Percentiles rank a stretch among this genome's conserved stretches.
These are phyloP conservation scores for Peniophora sp. DNA, from an alignment of 1,284 basidiomycete genomes.

Conservation along the genomic window DNA sequence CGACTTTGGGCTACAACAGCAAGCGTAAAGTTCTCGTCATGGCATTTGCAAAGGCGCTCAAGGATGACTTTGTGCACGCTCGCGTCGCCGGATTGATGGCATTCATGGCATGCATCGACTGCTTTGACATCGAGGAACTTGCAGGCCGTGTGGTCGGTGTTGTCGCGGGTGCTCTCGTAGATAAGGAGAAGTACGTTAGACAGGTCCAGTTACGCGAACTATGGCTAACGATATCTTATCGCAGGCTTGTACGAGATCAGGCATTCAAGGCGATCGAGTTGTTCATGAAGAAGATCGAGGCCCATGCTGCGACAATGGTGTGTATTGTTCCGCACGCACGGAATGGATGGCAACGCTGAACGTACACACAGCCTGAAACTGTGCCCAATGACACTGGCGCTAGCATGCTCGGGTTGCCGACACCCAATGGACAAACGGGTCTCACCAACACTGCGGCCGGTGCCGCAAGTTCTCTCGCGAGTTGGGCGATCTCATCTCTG, in stretches of 20 bases:
- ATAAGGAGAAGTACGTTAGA: conserved; percentile 76
- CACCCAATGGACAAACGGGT: conserved; percentile 36
- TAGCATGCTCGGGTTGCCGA: conserved; percentile 7
- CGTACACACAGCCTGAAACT: conserved; percentile 57
- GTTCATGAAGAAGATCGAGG: conserved; percentile 80
- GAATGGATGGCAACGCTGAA: neutral
- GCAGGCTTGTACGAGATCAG: conserved; percentile 84
- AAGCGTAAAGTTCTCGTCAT: conserved; percentile 94
- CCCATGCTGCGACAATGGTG: conserved; percentile 75
- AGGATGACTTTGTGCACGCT: conserved; percentile 90
- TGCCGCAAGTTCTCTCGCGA: conserved; percentile 83
- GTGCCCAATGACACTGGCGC: conserved; percentile 31
- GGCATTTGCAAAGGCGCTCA: conserved; percentile 86
- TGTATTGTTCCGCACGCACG: conserved; percentile 10
- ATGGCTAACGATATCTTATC: neutral
- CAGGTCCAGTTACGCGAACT: neutral
- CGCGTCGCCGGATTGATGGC: conserved; percentile 95
- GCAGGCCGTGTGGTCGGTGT: conserved; percentile 85
- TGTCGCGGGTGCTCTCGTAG: conserved; percentile 73
- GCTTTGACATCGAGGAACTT: conserved; percentile 85
- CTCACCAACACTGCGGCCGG: conserved; percentile 83
- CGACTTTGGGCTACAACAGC: conserved; percentile 79
- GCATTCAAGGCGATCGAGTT: conserved; percentile 88
- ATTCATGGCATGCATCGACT: conserved; percentile 91
- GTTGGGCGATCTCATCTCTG: conserved; percentile 89